These are phyloP conservation scores for Penicillium egyptiacum DNA, from an alignment of 495 filamentous ascomycete genomes.

Conservation along the genomic window DNA sequence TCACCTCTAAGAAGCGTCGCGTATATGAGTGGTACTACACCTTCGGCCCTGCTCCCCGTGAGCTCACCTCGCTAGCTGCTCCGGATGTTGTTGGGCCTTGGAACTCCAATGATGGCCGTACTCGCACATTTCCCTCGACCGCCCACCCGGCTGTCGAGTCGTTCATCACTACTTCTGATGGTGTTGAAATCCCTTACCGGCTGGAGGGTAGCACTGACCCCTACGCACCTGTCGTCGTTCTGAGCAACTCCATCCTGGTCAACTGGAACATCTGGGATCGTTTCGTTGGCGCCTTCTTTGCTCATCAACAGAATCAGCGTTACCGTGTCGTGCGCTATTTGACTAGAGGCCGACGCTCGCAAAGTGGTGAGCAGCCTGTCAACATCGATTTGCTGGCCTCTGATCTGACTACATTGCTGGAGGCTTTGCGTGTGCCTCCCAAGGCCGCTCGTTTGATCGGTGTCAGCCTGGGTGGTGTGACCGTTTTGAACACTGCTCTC, in stretches of 20 bases:
- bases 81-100: slow-evolving; percentile 40
- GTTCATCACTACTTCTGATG: slow-evolving; percentile 65
- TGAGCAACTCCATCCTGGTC: slow-evolving; percentile 74
- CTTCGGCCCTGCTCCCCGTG: slow-evolving; percentile 71
- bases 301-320: slow-evolving; percentile 55
- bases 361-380: slow-evolving; percentile 48
- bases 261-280: slow-evolving; percentile 74
- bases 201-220: slow-evolving; percentile 70
- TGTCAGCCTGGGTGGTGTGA: slow-evolving; percentile 76
- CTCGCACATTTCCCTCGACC: slow-evolving; percentile 51
- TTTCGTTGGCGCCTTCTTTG: slow-evolving; percentile 60
- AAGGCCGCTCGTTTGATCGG: slow-evolving; percentile 64
- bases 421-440: slow-evolving; percentile 56
- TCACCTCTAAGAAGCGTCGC: slow-evolving; percentile 55
- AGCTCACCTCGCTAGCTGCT: slow-evolving; percentile 51
- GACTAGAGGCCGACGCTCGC: slow-evolving; percentile 58
- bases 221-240: slow-evolving; percentile 65
- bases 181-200: slow-evolving; percentile 65
- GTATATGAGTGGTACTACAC: slow-evolving; percentile 73
- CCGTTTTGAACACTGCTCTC: slow-evolving; percentile 67
- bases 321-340: slow-evolving; percentile 73
- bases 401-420: slow-evolving; percentile 60
- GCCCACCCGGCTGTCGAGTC: slow-evolving; percentile 59
- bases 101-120: slow-evolving; percentile 55
- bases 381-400: slow-evolving; percentile 63